Conservation (phyloP, 2,329 filamentous ascomycete genomes). For the Colletotrichum horii region DNA sequence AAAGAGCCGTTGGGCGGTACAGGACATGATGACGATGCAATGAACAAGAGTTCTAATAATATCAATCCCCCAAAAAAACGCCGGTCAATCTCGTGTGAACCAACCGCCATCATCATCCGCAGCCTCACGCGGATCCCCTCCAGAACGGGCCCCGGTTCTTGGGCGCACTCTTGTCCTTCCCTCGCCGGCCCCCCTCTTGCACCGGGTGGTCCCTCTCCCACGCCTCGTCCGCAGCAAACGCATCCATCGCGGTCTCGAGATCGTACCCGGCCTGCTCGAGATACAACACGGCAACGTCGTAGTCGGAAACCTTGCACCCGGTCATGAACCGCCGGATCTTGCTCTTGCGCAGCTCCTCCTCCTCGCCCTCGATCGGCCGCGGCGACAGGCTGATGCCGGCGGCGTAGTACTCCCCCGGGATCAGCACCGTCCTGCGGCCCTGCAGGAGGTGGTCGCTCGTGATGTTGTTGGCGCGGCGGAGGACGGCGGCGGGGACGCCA, state of each 20-base stretch:
- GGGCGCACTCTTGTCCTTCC: conserved; percentile 28
- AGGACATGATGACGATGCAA: conserved; percentile 23
- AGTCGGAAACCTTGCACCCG: conserved; percentile 77
- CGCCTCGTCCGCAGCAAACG: conserved; percentile 72
- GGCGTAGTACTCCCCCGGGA: conserved; percentile 74
- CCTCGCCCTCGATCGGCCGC: conserved; percentile 73
- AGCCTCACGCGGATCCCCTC: conserved; percentile 26
- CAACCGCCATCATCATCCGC: background rate
- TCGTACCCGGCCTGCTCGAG: conserved; percentile 73
- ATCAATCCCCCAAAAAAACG: background rate
- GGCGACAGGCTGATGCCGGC: conserved; percentile 72
- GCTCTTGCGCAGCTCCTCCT: conserved; percentile 73
- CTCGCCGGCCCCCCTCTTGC: conserved; percentile 33
- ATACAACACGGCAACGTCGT: conserved; percentile 77
- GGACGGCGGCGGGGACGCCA: conserved; percentile 64
- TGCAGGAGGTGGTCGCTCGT: conserved; percentile 74
- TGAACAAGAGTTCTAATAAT: conserved; percentile 20
- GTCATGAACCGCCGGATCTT: conserved; percentile 82
- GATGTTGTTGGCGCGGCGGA: conserved; percentile 73
- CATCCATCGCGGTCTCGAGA: conserved; percentile 65
- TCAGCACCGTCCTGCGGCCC: conserved; percentile 71
- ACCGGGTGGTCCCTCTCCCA: conserved; percentile 77
- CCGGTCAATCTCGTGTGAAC: background rate
- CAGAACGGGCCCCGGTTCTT: conserved; percentile 33
- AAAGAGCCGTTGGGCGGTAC: conserved; percentile 11